Evolutionary conservation across 345 rosid species (phyloP).

Genomic region (Diplotaxis tenuifolia): DNA sequence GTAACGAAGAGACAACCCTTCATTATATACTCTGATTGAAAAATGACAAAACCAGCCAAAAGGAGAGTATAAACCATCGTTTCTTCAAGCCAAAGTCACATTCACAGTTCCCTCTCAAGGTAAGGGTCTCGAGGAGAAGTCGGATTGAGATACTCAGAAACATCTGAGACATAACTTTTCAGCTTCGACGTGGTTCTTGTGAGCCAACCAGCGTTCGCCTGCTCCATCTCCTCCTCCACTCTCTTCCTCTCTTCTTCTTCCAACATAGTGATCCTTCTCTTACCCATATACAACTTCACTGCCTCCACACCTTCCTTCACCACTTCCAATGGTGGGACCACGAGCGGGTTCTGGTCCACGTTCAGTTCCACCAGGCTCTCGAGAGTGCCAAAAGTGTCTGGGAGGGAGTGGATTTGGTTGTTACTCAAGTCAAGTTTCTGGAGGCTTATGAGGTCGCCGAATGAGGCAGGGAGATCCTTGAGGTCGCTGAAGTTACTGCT

Average conservation of each 20-base stretch:
- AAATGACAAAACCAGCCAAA: conserved; percentile 25
- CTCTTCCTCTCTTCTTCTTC: conserved; percentile 67
- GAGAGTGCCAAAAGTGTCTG: conserved; percentile 77
- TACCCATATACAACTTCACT: conserved; percentile 62
- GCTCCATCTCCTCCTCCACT: conserved; percentile 49
- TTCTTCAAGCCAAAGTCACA: conserved; percentile 1
- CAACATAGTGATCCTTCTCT: conserved; percentile 66
- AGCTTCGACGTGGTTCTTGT: conserved; percentile 78
- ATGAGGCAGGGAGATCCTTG: conserved; percentile 61
- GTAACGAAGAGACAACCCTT: conserved; percentile 3
- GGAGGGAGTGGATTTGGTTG: conserved; percentile 82
- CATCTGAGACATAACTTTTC: conserved; percentile 49
- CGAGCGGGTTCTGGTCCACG: conserved; percentile 68
- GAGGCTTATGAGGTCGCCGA: conserved; percentile 73
- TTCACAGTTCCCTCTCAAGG: conserved; percentile 69
- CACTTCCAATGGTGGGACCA: conserved; percentile 59
- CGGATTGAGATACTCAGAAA: conserved; percentile 47
- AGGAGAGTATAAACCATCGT: background rate
- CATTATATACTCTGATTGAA: conserved; percentile 4
- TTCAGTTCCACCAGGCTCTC: conserved; percentile 64
- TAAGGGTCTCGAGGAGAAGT: conserved; percentile 53
- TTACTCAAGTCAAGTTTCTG: conserved; percentile 84
- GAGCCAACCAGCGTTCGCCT: conserved; percentile 64
- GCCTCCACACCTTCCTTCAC: conserved; percentile 72
- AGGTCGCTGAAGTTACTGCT: conserved; percentile 81